Percentiles rank a stretch among this genome's conserved stretches.
Evolutionary conservation across 2,329 filamentous ascomycete genomes (phyloP).

Genomic region (Xylaria sp.): DNA sequence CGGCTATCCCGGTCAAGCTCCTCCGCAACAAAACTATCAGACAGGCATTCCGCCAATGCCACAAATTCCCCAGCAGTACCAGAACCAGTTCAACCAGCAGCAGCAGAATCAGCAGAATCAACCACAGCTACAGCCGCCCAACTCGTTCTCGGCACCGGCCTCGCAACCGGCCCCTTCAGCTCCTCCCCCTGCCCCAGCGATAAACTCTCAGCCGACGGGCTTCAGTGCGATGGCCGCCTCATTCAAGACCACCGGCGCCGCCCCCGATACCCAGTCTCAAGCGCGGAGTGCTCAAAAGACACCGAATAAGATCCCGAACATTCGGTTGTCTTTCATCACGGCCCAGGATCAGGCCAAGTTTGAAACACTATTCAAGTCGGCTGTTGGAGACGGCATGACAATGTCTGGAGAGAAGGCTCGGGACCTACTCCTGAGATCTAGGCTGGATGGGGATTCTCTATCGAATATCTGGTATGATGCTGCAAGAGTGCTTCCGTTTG

Average conservation of each 20-base stretch:
- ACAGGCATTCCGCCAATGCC: slow-evolving; percentile 63
- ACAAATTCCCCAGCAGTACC: slow-evolving; percentile 61
- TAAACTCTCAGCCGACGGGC: slow-evolving; percentile 68
- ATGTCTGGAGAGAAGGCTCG: slow-evolving; percentile 92
- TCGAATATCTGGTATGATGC: slow-evolving; percentile 83
- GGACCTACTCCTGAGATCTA: slow-evolving; percentile 85
- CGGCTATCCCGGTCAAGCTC: slow-evolving; percentile 44
- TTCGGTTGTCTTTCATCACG: slow-evolving; percentile 93
- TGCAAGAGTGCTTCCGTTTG: background rate
- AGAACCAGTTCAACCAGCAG: slow-evolving; percentile 61
- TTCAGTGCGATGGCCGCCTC: slow-evolving; percentile 70
- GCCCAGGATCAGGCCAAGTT: slow-evolving; percentile 95
- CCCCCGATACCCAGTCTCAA: slow-evolving; percentile 45
- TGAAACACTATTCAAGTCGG: slow-evolving; percentile 95
- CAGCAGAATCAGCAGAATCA: slow-evolving; percentile 50
- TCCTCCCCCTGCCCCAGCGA: slow-evolving; percentile 58
- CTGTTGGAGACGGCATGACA: slow-evolving; percentile 80
- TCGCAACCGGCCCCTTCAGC: slow-evolving; percentile 54
- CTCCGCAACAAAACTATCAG: slow-evolving; percentile 63
- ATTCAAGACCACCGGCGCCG: slow-evolving; percentile 59
- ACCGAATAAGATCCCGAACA: slow-evolving; percentile 83
- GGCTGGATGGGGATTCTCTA: slow-evolving; percentile 81
- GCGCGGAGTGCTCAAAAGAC: slow-evolving; percentile 53
- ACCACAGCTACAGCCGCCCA: slow-evolving; percentile 47
- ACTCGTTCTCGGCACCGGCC: slow-evolving; percentile 50